Percentiles rank a stretch among this genome's conserved stretches.
Evolutionary conservation across 169 alveolate genomes (phyloP).

Genomic region (Plasmodium sp.): DNA sequence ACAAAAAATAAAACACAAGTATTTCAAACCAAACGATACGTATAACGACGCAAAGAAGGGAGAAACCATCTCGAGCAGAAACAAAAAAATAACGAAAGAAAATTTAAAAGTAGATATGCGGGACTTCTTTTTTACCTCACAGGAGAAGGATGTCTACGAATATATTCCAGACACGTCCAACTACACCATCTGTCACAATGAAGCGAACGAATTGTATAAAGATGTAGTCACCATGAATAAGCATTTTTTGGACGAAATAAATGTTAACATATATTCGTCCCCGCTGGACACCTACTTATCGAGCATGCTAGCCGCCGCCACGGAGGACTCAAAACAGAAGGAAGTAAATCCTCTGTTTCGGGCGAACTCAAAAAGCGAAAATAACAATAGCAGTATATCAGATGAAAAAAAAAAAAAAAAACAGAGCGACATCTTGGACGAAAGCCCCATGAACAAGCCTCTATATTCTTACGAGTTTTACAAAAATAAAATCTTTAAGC

Average conservation of each 20-base stretch:
- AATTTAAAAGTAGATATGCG: slow-evolving; percentile 47
- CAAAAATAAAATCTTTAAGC: slow-evolving; percentile 51
- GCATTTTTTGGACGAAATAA: slow-evolving; percentile 57
- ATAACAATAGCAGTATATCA: slow-evolving; percentile 12
- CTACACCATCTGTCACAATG: slow-evolving; percentile 51
- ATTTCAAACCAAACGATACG: neutral
- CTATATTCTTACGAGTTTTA: slow-evolving; percentile 55
- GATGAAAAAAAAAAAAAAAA: slow-evolving; percentile 42
- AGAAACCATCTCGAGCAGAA: neutral
- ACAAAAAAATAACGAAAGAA: slow-evolving; percentile 27
- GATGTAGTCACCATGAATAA: slow-evolving; percentile 64
- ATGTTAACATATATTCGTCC: slow-evolving; percentile 62
- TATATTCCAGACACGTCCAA: slow-evolving; percentile 63
- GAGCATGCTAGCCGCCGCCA: neutral
- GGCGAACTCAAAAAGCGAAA: neutral
- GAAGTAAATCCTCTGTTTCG: neutral
- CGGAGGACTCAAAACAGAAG: neutral
- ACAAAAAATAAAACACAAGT: neutral
- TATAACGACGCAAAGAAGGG: neutral
- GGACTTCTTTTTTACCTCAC: slow-evolving; percentile 35
- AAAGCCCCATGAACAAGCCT: slow-evolving; percentile 14
- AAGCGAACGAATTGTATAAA: slow-evolving; percentile 63
- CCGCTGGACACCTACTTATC: slow-evolving; percentile 68
- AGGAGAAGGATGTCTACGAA: slow-evolving; percentile 71
- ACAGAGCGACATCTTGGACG: neutral